phyloP scores from a whole-genome alignment of 768 basidiomycete genomes.

The Leccinum sublutescens region DNA sequence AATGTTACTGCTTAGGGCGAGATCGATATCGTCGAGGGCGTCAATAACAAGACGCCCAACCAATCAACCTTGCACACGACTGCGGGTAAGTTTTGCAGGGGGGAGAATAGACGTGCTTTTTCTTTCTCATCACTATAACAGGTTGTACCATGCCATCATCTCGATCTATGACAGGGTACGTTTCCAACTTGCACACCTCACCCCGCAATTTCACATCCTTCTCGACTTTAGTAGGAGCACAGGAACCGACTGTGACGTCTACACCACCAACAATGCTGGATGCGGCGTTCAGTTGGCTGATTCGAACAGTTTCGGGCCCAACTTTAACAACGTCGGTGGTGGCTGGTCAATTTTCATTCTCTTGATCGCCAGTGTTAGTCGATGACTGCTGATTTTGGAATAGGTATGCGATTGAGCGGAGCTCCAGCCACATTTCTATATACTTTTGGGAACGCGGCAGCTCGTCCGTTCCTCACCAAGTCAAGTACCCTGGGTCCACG shows the following conservation, averaged over 20 bases:
- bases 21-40: conserved; percentile 35
- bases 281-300: conserved; percentile 32
- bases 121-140: background rate
- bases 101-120: too few species aligned
- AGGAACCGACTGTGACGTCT: conserved; percentile 27
- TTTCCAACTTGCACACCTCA: background rate
- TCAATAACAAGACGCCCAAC: conserved; percentile 31
- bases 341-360: conserved; percentile 29
- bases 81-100: conserved; percentile 12
- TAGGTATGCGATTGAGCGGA: conserved; percentile 38
- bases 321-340: conserved; percentile 38
- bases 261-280: conserved; percentile 26
- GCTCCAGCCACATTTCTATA: conserved; percentile 30
- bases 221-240: conserved; percentile 11
- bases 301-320: conserved; percentile 33
- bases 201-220: background rate
- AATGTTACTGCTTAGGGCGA: conserved; percentile 21
- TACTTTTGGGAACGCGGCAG: conserved; percentile 43
- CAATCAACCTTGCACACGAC: conserved; percentile 32
- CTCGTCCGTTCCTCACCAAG: conserved; percentile 34
- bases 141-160: conserved; percentile 33
- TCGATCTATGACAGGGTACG: conserved; percentile 34
- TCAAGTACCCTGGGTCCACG: conserved; percentile 22
- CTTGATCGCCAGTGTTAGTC: background rate
- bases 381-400: background rate